Evolutionary conservation across 2,329 filamentous ascomycete species (phyloP).

Genomic region (Diaporthe humulicola): DNA sequence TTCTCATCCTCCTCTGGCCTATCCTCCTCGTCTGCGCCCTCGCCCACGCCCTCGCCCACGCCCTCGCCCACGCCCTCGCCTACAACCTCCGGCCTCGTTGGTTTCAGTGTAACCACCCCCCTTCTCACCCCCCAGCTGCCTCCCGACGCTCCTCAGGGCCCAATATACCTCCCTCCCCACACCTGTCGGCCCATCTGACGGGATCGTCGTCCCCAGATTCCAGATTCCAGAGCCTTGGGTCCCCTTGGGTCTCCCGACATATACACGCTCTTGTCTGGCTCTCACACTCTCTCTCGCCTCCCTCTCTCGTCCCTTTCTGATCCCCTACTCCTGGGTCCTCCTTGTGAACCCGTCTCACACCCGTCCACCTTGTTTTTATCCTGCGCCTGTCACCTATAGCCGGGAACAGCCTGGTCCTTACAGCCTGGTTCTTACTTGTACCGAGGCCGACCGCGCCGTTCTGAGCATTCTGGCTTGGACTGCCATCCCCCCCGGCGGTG

Average conservation of each 20-base stretch:
- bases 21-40: background rate
- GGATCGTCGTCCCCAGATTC: slow-evolving; percentile 1
- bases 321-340: slow-evolving; percentile 25
- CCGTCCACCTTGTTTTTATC: background rate
- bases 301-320: slow-evolving; percentile 1
- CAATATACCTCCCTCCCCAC: background rate
- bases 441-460: background rate
- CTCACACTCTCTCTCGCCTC: background rate
- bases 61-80: background rate
- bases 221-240: slow-evolving; percentile 4
- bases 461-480: slow-evolving; percentile 12
- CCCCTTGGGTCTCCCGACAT: background rate
- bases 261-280: background rate
- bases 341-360: slow-evolving; percentile 13
- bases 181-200: background rate
- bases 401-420: background rate
- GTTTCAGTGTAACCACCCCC: slow-evolving; percentile 14
- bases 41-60: background rate
- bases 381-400: slow-evolving; percentile 20
- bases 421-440: slow-evolving; percentile 2
- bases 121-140: background rate
- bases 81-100: background rate
- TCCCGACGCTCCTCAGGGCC: background rate
- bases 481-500: background rate
- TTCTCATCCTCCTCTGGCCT: background rate